phyloP scores from a whole-genome alignment of 2,329 filamentous ascomycete species.

The Claviceps spartinae region DNA sequence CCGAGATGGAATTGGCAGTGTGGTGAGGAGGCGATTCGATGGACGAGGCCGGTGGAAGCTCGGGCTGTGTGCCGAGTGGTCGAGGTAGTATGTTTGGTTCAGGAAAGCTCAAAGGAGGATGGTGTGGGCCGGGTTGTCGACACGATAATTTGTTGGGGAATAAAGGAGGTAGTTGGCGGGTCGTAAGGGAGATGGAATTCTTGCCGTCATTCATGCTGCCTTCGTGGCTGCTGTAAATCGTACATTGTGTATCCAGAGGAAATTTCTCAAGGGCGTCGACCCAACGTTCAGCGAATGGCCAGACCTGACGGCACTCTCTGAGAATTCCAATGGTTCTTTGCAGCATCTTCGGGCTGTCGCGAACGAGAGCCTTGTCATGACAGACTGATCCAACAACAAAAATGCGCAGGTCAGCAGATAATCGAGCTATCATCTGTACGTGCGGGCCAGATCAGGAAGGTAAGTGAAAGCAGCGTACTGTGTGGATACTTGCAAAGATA shows the following conservation, averaged over 20 bases:
- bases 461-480: constrained; percentile 20
- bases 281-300: constrained; percentile 40
- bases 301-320: constrained; percentile 33
- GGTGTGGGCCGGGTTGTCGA: background rate
- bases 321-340: constrained; percentile 31
- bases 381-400: constrained; percentile 21
- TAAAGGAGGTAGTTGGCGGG: constrained; percentile 9
- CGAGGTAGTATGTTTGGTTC: constrained; percentile 10
- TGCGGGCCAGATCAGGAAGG: background rate
- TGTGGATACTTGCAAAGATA: constrained; percentile 39
- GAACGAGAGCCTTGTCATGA: constrained; percentile 24
- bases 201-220: constrained; percentile 37
- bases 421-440: background rate
- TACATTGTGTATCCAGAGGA: constrained; percentile 28
- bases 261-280: constrained; percentile 35
- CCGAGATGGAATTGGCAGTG: background rate
- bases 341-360: constrained; percentile 32
- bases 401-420: background rate
- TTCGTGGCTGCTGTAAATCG: constrained; percentile 23
- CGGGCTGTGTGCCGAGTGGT: constrained; percentile 11
- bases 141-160: background rate
- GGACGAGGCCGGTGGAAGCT: constrained; percentile 7
- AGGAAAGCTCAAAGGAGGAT: constrained; percentile 6
- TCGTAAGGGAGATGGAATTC: constrained; percentile 17
- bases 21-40: constrained; percentile 8